Evolutionary conservation across 2,329 filamentous ascomycete genomes (phyloP).

Genomic region (Aaosphaeria pasadenensis): DNA sequence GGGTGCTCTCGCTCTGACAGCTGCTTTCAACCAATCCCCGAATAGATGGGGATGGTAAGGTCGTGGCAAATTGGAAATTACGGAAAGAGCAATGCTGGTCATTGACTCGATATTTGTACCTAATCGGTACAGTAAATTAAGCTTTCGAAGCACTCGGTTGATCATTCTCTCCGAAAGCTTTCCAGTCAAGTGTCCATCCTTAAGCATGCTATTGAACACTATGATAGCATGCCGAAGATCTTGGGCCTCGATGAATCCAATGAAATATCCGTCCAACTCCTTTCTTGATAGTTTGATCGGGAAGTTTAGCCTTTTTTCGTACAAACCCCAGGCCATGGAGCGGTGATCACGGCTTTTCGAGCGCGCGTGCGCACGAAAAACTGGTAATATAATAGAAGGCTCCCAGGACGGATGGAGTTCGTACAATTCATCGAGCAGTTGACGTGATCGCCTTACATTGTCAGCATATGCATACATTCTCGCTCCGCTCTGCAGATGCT

Average conservation of each 20-base stretch:
- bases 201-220: slow-evolving; percentile 89
- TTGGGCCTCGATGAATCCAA: slow-evolving; percentile 66
- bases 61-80: slow-evolving; percentile 53
- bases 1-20: slow-evolving; percentile 61
- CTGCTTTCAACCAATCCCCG: slow-evolving; percentile 82
- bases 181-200: slow-evolving; percentile 41
- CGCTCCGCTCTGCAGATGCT: slow-evolving; percentile 61
- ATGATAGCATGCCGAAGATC: slow-evolving; percentile 66
- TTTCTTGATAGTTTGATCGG: slow-evolving; percentile 61
- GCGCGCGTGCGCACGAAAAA: slow-evolving; percentile 66
- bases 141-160: slow-evolving; percentile 18
- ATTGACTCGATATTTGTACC: slow-evolving; percentile 25
- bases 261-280: slow-evolving; percentile 74
- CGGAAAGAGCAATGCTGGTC: slow-evolving; percentile 31
- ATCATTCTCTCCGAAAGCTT: slow-evolving; percentile 33
- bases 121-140: slow-evolving; percentile 26
- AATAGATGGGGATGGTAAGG: slow-evolving; percentile 73
- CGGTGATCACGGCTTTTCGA: slow-evolving; percentile 41
- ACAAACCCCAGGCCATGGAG: slow-evolving; percentile 48
- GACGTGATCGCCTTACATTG: slow-evolving; percentile 58
- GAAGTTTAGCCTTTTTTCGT: slow-evolving; percentile 57
- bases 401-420: slow-evolving; percentile 45
- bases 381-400: slow-evolving; percentile 56
- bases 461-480: slow-evolving; percentile 60
- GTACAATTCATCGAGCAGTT: slow-evolving; percentile 55